phyloP scores from a whole-genome alignment of 2,329 filamentous ascomycete genomes.

The Hypoxylon sp. region DNA sequence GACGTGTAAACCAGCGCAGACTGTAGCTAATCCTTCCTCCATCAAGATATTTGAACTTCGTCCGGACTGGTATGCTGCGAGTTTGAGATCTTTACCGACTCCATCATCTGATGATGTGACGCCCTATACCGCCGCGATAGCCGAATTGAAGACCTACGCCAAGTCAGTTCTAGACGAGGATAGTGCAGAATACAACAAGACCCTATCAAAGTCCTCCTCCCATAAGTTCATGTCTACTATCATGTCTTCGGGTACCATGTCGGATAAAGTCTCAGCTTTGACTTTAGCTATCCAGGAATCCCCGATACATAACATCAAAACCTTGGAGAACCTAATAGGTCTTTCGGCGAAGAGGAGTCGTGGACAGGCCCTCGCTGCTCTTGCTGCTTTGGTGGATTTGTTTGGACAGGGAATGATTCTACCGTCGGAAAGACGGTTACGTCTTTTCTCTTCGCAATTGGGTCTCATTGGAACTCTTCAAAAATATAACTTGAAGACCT shows the following conservation, averaged over 20 bases:
- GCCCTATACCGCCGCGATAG: constrained; percentile 55
- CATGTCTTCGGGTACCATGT: constrained; percentile 94
- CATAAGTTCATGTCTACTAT: constrained; percentile 97
- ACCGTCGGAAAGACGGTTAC: constrained; percentile 81
- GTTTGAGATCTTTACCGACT: constrained; percentile 54
- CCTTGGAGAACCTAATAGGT: constrained; percentile 82
- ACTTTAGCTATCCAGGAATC: constrained; percentile 96
- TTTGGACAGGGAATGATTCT: constrained; percentile 88
- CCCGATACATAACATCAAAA: constrained; percentile 88
- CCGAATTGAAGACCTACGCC: constrained; percentile 73
- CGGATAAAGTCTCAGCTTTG: constrained; percentile 94
- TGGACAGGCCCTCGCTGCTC: constrained; percentile 89
- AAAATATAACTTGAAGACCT: constrained; percentile 63
- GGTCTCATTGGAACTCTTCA: constrained; percentile 76
- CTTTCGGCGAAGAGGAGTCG: constrained; percentile 94
- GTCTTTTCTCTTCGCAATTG: constrained; percentile 81
- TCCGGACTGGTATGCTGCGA: constrained; percentile 64
- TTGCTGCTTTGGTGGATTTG: constrained; percentile 92
- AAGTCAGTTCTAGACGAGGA: constrained; percentile 79
- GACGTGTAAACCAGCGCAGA: not conserved
- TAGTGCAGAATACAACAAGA: constrained; percentile 75
- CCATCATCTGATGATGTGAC: constrained; percentile 56
- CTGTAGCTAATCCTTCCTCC: constrained; percentile 27
- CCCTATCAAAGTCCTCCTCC: constrained; percentile 81
- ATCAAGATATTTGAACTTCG: constrained; percentile 64